Base-by-base conservation (phyloP, 148 eudicot genomes). In the Chenopodium formosanum region DNA sequence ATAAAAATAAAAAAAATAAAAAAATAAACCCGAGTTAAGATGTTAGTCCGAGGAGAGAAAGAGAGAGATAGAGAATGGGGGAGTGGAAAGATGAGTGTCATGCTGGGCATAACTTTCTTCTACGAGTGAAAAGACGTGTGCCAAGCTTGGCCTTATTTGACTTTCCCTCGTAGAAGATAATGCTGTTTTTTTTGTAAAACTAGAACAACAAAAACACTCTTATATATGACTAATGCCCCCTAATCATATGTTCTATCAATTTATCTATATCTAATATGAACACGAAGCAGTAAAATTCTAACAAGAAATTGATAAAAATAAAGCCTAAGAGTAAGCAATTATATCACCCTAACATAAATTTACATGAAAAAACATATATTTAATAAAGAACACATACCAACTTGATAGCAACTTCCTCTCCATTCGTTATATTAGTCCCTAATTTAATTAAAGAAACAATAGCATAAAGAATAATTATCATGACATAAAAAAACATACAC, bases 331-430 rank as follows among this genome's bases (percentile, higher is more conserved):
- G 31, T n/a, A 27, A 50, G 19, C 22, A 72, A 56, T 29, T 12
- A 11, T 1, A 68, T 72, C 68, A 63, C 64, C 20, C 72, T 10
- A 74, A 14, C 27, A 80, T 44, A 46, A n/a, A n/a, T 20, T 19
- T 4, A 80, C 46, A 7, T 2, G 58, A 60, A 40, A 37, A 50
- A 4, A 37, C n/a, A 37, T 48, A 74, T 11, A 23, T 34, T 69
- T 52, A 0, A 16, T 23, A 46, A 37, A 83, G 25, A 23, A 63
- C 12, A 22, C 84, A 70, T 88, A 88, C 90, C 90, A 88, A 72
- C 78, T 88, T 88, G 69, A 88, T 86, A 80, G 82, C 90, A 78
- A 88, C 90, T 75, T 88, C 90, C 81, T 86, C 90, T 69, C 88
- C 90, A 65, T 80, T 84, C 32, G 85, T 86, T 80, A 88, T 78